Evolutionary conservation across 805 yeast species (phyloP).

Genomic region (Saccharomyces mikatae): DNA sequence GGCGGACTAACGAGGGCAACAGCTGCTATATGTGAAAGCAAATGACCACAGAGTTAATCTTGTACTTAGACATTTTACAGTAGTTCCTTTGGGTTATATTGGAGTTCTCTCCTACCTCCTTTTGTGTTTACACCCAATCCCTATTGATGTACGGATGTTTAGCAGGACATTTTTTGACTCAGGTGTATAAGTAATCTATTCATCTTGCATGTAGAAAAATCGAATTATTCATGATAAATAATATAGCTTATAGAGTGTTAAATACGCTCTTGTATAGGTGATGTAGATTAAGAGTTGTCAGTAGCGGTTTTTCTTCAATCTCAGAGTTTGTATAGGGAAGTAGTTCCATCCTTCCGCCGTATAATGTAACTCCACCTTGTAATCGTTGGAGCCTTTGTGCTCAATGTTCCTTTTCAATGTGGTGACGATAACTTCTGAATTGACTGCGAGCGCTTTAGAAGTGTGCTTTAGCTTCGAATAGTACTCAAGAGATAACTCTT

Average conservation of each 20-base stretch:
- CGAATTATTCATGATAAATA: not conserved
- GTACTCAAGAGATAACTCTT: slow-evolving; percentile 27
- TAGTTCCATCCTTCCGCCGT: not conserved
- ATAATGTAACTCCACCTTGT: not conserved
- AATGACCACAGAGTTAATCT: not conserved
- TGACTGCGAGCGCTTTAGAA: slow-evolving; percentile 9
- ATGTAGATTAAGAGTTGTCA: not conserved
- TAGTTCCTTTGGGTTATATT: too few species aligned
- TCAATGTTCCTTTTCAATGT: not conserved
- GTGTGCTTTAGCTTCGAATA: slow-evolving; percentile 20
- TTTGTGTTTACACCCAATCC: not conserved
- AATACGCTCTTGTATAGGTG: not conserved
- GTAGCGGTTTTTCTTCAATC: not conserved
- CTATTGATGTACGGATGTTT: not conserved
- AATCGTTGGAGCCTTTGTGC: not conserved
- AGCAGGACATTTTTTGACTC: not conserved
- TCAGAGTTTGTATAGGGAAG: not conserved
- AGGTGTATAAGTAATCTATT: not conserved
- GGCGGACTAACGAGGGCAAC: not conserved
- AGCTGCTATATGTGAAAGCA: not conserved
- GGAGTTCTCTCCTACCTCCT: too few species aligned
- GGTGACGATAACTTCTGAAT: slow-evolving; percentile 6
- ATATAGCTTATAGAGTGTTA: not conserved
- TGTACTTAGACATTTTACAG: too few species aligned
- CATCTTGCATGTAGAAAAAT: not conserved